phyloP scores from a whole-genome alignment of 75 land plant species.

The Picea sitchensis region DNA sequence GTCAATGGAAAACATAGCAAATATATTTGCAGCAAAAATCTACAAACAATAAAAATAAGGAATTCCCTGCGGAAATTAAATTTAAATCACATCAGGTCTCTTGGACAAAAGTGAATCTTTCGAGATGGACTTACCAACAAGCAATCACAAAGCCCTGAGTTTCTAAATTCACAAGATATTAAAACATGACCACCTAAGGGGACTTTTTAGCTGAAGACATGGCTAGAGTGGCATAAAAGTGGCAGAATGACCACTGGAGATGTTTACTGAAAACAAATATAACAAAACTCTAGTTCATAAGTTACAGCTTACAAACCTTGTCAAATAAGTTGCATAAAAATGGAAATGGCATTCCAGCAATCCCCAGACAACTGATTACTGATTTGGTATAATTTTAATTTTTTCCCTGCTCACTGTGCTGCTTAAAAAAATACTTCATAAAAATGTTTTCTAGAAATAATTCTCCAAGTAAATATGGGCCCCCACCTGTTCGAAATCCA shows the following conservation, averaged over 20 bases:
- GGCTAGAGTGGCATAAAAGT: too few species aligned
- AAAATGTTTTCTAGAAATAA: neutral
- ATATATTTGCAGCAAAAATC: too few species aligned
- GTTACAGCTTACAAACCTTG: neutral
- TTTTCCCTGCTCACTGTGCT: neutral
- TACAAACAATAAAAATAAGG: too few species aligned
- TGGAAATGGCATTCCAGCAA: neutral
- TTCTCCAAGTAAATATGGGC: neutral
- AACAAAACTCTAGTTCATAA: neutral
- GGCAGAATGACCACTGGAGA: neutral
- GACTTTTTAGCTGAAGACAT: too few species aligned
- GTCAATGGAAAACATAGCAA: too few species aligned
- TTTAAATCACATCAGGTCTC: too few species aligned
- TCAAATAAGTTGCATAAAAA: neutral
- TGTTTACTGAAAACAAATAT: neutral
- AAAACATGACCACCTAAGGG: too few species aligned
- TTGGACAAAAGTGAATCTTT: too few species aligned
- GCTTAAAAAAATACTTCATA: neutral
- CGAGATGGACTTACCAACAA: too few species aligned
- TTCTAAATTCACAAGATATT: too few species aligned
- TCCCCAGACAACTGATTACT: neutral
- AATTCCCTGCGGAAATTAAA: too few species aligned
- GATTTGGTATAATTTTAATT: neutral
- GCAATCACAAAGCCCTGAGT: too few species aligned
- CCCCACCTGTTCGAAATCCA: constrained; percentile 87